Conservation (phyloP, 257 asterid species). For the Solanum chiquidenum region DNA sequence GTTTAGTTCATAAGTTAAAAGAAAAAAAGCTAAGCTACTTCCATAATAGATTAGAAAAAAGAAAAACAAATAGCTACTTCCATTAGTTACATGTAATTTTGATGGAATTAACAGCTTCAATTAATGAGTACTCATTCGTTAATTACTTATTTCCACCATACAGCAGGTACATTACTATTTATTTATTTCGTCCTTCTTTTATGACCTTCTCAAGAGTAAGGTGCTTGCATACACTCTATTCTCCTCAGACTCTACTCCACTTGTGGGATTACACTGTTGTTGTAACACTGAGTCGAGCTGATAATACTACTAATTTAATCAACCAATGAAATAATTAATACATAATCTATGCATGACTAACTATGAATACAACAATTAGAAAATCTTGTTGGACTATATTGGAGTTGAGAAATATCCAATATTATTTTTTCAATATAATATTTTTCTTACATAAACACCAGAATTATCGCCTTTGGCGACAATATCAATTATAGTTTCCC, state of each 20-base stretch:
- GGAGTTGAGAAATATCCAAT: not conserved
- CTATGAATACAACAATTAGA: not conserved
- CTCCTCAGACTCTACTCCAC: not conserved
- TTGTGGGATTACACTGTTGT: not conserved
- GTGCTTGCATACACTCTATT: fast-evolving
- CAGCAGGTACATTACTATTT: not conserved
- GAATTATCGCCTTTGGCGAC: not conserved
- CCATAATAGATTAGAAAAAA: not conserved
- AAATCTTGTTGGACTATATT: not conserved
- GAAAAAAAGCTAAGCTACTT: not conserved
- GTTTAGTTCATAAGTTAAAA: not conserved
- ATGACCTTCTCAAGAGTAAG: not conserved
- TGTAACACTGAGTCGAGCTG: not conserved
- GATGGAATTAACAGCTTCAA: not conserved
- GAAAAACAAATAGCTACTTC: not conserved
- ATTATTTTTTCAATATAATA: not conserved
- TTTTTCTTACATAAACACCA: not conserved
- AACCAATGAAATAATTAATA: not conserved
- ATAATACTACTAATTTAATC: not conserved
- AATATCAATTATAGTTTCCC: not conserved
- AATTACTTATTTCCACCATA: not conserved
- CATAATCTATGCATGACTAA: not conserved
- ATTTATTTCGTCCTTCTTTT: not conserved
- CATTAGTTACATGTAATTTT: not conserved
- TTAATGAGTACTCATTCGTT: not conserved